Evolutionary conservation across 140 eudicot genomes (phyloP).

Genomic region (Flaveria floridana): DNA sequence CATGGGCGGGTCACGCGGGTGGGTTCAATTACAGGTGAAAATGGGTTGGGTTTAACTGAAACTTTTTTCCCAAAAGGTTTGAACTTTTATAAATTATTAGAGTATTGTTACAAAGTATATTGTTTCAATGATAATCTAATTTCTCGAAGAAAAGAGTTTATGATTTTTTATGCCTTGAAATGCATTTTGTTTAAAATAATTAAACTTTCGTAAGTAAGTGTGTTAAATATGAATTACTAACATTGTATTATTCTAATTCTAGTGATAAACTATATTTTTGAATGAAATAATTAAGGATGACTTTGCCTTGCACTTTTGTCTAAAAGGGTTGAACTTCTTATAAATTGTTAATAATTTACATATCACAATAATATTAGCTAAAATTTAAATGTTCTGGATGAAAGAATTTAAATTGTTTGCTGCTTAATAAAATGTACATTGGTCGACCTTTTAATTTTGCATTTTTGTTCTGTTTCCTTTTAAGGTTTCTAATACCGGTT

Average conservation of each 20-base stretch:
- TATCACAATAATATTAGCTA: no score
- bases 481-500: neutral
- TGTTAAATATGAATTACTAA: neutral
- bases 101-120: neutral
- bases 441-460: neutral
- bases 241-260: neutral
- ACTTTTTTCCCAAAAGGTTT: neutral
- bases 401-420: neutral
- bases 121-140: neutral
- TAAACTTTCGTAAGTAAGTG: no score
- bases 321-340: no score
- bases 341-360: no score
- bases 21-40: neutral
- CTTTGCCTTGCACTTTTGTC: no score
- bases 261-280: neutral
- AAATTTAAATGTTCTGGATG: neutral
- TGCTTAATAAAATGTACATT: neutral
- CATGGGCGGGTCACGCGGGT: neutral
- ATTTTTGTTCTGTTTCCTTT: neutral
- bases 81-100: neutral
- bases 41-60: neutral
- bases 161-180: no score
- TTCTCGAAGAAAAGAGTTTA: no score
- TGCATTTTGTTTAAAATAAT: no score
- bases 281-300: no score